Conservation (phyloP, 371 early-diverging fungal genomes). For the Mucor lusitanicus region DNA sequence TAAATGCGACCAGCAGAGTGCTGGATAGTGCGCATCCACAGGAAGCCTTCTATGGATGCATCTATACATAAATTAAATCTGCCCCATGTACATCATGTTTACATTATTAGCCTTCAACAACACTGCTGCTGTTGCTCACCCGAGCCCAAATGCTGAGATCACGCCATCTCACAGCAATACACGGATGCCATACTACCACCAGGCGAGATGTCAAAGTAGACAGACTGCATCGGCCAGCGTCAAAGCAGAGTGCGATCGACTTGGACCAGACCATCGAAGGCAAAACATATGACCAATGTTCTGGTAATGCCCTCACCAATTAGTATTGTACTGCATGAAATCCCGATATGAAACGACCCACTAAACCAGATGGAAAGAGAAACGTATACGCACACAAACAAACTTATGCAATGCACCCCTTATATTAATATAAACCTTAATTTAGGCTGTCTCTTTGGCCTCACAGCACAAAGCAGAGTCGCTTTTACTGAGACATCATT, state of each 20-base stretch:
- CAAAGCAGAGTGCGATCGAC: no score
- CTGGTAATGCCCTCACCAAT: neutral
- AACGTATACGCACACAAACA: neutral
- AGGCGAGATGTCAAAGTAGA: no score
- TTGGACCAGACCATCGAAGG: neutral
- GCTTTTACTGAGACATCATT: no score
- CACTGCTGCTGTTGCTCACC: no score
- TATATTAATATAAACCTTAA: neutral
- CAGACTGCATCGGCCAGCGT: no score
- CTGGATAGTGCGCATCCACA: neutral
- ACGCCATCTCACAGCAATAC: neutral
- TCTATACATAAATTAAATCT: neutral
- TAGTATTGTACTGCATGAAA: neutral
- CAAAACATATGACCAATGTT: neutral
- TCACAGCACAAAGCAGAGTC: no score
- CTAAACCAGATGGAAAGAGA: neutral
- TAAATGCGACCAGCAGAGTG: neutral
- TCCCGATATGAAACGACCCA: neutral
- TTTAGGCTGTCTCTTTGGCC: neutral
- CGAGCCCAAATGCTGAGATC: neutral
- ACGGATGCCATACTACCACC: no score
- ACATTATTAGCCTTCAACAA: neutral
- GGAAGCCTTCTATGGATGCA: neutral
- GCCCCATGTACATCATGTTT: neutral
- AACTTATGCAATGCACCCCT: neutral